Conservation (phyloP, 2,329 filamentous ascomycete genomes). For the Endocalyx cinctus region DNA sequence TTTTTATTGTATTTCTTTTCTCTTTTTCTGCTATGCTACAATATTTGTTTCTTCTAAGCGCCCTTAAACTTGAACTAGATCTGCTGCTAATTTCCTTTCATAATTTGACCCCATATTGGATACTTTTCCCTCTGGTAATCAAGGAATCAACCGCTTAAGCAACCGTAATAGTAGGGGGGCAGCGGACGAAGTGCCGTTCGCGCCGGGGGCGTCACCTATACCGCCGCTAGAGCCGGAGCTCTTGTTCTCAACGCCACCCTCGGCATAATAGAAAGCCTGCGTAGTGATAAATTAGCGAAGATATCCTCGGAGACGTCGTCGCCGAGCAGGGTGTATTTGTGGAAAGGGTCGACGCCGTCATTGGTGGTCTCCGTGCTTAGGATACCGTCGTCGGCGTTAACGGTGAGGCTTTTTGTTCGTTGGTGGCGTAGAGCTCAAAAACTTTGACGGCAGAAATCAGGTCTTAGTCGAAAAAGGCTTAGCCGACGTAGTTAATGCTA, state of each 20-base stretch:
- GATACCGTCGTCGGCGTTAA: slow-evolving; percentile 27
- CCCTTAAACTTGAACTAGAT: too few relatives aligned
- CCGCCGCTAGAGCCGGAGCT: too few relatives aligned
- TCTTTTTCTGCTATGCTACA: too few relatives aligned
- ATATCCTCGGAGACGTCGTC: slow-evolving; percentile 41
- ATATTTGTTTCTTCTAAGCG: too few relatives aligned
- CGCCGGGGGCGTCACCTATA: not conserved
- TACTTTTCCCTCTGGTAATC: too few relatives aligned
- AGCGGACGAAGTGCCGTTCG: too few relatives aligned
- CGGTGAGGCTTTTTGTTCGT: slow-evolving; percentile 22
- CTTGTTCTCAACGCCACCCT: not conserved
- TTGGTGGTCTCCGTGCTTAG: slow-evolving; percentile 17
- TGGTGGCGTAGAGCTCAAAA: slow-evolving; percentile 24
- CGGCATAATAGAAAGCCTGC: not conserved
- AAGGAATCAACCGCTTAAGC: too few relatives aligned
- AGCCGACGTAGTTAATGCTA: slow-evolving; percentile 26
- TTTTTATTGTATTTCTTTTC: too few relatives aligned
- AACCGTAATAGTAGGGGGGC: too few relatives aligned
- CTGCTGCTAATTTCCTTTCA: too few relatives aligned
- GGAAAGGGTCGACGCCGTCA: slow-evolving; percentile 38
- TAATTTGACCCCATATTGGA: too few relatives aligned
- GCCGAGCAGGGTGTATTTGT: slow-evolving; percentile 49
- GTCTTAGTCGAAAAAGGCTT: slow-evolving; percentile 28
- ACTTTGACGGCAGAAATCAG: slow-evolving; percentile 24
- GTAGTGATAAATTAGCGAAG: too few relatives aligned